These are phyloP conservation scores for Neofusicoccum sp. DNA, from an alignment of 2,329 filamentous ascomycete species.

Conservation along the genomic window DNA sequence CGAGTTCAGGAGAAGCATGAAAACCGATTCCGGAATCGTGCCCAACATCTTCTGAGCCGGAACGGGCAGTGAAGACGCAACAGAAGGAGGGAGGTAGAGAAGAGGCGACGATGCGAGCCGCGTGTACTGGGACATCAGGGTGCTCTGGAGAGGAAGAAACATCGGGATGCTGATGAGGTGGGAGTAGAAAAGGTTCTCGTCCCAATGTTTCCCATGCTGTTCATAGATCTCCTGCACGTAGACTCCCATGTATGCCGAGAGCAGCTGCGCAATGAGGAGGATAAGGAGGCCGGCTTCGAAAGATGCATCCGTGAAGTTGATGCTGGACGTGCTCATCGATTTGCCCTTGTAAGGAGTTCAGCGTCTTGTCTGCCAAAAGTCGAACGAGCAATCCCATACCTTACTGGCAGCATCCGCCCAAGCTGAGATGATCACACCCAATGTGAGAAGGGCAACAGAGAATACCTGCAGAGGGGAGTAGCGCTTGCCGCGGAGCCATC, in stretches of 20 bases:
- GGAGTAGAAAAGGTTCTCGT: slow-evolving; percentile 94
- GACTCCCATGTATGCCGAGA: slow-evolving; percentile 91
- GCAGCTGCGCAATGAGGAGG: slow-evolving; percentile 80
- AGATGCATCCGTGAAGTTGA: slow-evolving; percentile 40
- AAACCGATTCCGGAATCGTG: slow-evolving; percentile 62
- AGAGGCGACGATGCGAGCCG: slow-evolving; percentile 64
- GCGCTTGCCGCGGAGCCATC: slow-evolving; percentile 78
- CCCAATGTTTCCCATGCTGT: slow-evolving; percentile 84
- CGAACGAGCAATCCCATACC: slow-evolving; percentile 47
- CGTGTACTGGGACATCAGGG: slow-evolving; percentile 62
- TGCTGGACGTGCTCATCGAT: slow-evolving; percentile 41
- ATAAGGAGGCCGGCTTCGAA: slow-evolving; percentile 74
- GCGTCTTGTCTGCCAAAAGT: background rate
- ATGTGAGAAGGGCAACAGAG: slow-evolving; percentile 77
- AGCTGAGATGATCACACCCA: slow-evolving; percentile 83
- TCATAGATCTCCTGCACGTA: slow-evolving; percentile 91
- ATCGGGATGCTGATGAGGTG: slow-evolving; percentile 72
- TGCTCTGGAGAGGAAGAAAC: slow-evolving; percentile 69
- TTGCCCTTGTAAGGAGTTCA: slow-evolving; percentile 36
- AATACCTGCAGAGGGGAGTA: slow-evolving; percentile 79
- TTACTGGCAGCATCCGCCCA: slow-evolving; percentile 87
- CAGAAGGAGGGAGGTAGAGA: slow-evolving; percentile 42
- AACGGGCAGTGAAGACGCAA: slow-evolving; percentile 31
- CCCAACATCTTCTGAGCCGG: slow-evolving; percentile 28
- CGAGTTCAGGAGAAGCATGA: slow-evolving; percentile 72